Evolutionary conservation across 495 filamentous ascomycete genomes (phyloP).

Genomic region (Barbatosphaeria neglecta): DNA sequence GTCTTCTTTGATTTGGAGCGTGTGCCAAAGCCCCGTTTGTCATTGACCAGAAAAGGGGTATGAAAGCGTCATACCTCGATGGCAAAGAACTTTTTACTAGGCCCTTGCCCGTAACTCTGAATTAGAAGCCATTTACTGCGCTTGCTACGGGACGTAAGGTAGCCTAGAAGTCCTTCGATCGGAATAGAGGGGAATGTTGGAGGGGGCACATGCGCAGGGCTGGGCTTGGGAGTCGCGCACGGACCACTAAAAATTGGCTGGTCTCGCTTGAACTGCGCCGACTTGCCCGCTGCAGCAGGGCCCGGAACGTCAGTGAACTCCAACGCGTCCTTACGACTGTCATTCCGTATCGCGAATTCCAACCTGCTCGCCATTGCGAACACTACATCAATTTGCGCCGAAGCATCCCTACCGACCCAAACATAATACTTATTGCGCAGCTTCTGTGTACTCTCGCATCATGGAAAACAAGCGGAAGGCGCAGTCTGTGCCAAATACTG

Average conservation of each 20-base stretch:
- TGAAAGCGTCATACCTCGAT: too few species aligned
- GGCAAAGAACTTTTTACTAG: too few species aligned
- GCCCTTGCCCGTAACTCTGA: too few species aligned
- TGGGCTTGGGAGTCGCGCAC: background rate
- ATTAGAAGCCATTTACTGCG: too few species aligned
- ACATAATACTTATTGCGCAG: background rate
- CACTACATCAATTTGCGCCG: background rate
- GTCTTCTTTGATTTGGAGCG: too few species aligned
- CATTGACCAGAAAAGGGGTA: too few species aligned
- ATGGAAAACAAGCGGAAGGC: slow-evolving; percentile 1
- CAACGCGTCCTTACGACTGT: background rate
- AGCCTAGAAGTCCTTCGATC: too few species aligned
- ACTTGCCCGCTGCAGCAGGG: background rate
- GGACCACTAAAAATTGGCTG: background rate
- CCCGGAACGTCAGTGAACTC: background rate
- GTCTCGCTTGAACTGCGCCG: too few species aligned
- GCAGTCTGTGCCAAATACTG: background rate
- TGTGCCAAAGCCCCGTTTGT: too few species aligned
- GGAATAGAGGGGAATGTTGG: background rate
- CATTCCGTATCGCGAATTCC: background rate
- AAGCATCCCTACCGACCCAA: background rate
- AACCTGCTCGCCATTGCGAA: background rate
- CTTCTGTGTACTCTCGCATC: background rate
- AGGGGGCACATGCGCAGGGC: background rate
- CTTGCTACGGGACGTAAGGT: too few species aligned